These are phyloP conservation scores for Lactarius quietus DNA, from an alignment of 768 basidiomycete species.

Conservation along the genomic window DNA sequence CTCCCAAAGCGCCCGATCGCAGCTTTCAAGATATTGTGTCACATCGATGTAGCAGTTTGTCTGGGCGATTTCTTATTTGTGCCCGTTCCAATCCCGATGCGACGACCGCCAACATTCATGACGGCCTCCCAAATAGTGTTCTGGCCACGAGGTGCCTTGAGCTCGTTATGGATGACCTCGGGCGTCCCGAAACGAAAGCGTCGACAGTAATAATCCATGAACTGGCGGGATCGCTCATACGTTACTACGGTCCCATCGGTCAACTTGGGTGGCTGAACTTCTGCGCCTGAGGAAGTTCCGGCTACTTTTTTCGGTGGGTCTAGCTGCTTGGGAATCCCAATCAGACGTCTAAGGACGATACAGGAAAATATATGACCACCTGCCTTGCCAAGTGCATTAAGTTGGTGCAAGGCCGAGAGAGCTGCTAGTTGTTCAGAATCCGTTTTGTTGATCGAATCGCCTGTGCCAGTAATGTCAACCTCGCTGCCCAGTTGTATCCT, in stretches of 20 bases:
- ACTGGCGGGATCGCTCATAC: constrained; percentile 73
- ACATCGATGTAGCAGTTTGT: constrained; percentile 83
- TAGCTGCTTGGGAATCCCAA: background rate
- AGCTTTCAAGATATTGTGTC: constrained; percentile 77
- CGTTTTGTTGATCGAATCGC: constrained; percentile 55
- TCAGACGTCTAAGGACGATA: background rate
- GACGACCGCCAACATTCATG: constrained; percentile 70
- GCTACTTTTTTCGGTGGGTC: constrained; percentile 10
- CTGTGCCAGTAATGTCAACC: constrained; percentile 52
- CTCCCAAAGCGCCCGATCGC: constrained; percentile 79
- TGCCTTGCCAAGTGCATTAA: constrained; percentile 62
- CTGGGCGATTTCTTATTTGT: constrained; percentile 68
- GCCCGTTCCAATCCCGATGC: constrained; percentile 78
- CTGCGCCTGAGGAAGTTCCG: background rate
- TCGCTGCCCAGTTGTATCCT: constrained; percentile 23
- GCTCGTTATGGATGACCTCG: constrained; percentile 54
- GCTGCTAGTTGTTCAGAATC: constrained; percentile 75
- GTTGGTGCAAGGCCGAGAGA: constrained; percentile 67
- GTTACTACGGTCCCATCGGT: constrained; percentile 61
- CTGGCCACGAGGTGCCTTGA: constrained; percentile 30
- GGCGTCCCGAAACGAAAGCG: constrained; percentile 72
- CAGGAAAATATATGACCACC: constrained; percentile 31
- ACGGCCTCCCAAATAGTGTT: constrained; percentile 60
- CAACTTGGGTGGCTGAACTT: constrained; percentile 27
- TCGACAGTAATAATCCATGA: constrained; percentile 95